Evolutionary conservation across 768 basidiomycete species (phyloP).

Genomic region (Mycena maculata): DNA sequence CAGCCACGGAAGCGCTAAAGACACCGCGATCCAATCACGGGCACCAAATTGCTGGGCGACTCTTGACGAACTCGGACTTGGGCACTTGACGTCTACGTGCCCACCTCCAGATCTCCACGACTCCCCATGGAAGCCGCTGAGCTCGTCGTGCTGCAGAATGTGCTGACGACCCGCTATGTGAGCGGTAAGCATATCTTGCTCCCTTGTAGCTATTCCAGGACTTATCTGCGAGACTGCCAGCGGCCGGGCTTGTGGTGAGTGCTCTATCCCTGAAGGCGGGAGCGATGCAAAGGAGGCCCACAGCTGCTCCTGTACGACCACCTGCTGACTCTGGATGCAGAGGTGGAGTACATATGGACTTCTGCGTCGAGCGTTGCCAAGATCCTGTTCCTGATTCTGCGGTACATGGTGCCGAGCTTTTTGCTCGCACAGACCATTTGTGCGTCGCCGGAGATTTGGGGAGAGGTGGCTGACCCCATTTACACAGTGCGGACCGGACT

Average conservation of each 20-base stretch:
- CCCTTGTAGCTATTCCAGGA: no score
- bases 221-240: neutral
- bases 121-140: slow-evolving; percentile 6
- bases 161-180: slow-evolving; percentile 7
- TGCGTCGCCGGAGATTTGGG: neutral
- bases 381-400: slow-evolving; percentile 22
- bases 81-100: no score
- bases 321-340: slow-evolving; percentile 22
- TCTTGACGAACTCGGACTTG: no score
- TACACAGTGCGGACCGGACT: slow-evolving; percentile 12
- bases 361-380: slow-evolving; percentile 15
- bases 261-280: neutral
- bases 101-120: neutral
- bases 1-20: no score
- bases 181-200: neutral
- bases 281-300: neutral
- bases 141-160: neutral
- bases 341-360: slow-evolving; percentile 30
- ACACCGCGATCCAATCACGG: no score
- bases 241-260: slow-evolving; percentile 15
- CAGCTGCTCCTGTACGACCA: slow-evolving; percentile 31
- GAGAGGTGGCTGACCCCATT: neutral
- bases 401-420: slow-evolving; percentile 28
- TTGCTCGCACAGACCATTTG: slow-evolving; percentile 7
- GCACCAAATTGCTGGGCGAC: no score